Conservation (phyloP, 306 rosid species). For the Carpinus viminea region DNA sequence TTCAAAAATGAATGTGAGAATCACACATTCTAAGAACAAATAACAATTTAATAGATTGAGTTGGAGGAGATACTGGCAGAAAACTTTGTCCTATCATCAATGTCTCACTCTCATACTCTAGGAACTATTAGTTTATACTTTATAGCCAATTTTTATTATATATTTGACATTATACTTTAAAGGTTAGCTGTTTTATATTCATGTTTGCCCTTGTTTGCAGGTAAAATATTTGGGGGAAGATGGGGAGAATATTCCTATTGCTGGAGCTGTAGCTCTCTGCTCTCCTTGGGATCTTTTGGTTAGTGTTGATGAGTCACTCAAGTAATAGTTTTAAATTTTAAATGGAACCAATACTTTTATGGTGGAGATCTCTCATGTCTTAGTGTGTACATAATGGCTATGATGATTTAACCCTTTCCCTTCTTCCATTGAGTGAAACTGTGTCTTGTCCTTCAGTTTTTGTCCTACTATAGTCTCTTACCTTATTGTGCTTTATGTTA, state of each 20-base stretch:
- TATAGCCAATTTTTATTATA: not conserved
- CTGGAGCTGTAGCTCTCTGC: conserved; percentile 91
- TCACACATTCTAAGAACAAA: too few relatives aligned
- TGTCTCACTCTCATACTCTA: not conserved
- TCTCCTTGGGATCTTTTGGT: conserved; percentile 99
- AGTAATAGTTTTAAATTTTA: conserved; percentile 13
- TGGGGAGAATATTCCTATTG: conserved; percentile 74
- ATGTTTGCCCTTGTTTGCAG: conserved; percentile 43
- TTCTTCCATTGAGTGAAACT: not conserved
- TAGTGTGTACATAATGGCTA: not conserved
- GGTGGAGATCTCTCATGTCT: not conserved
- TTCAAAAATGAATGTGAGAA: too few relatives aligned
- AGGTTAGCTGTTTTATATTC: not conserved
- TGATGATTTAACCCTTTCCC: not conserved
- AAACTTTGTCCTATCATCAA: too few relatives aligned
- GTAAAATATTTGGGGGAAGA: conserved; percentile 94
- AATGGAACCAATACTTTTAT: conserved; percentile 5
- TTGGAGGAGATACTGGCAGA: too few relatives aligned
- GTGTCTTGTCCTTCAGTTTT: not conserved
- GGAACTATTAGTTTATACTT: not conserved
- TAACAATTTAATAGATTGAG: too few relatives aligned
- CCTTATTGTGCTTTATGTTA: not conserved
- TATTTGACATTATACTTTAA: not conserved
- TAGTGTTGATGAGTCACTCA: conserved; percentile 34
- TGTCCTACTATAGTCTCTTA: not conserved